Percentiles rank a stretch among this genome's conserved stretches.
These are phyloP conservation scores for Blastobotrys niveus DNA, from an alignment of 1,139 yeast genomes.

Conservation along the genomic window DNA sequence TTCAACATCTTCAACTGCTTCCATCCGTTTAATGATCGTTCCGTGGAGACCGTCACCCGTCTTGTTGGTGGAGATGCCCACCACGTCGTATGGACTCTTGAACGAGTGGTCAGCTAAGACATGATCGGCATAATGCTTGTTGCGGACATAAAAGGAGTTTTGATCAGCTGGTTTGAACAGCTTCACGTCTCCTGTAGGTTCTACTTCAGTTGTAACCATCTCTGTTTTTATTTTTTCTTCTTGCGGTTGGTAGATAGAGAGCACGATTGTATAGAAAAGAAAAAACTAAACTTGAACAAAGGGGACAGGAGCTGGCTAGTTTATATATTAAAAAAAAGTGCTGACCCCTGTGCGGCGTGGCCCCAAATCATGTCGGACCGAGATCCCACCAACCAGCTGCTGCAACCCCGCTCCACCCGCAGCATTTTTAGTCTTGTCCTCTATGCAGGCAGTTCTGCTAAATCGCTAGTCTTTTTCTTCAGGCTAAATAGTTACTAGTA, in stretches of 20 bases:
- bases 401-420: too few species aligned
- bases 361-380: too few species aligned
- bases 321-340: too few species aligned
- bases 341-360: too few species aligned
- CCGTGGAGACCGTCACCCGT: too few species aligned
- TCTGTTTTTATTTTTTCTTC: too few species aligned
- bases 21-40: not conserved
- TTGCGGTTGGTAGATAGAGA: not conserved
- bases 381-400: too few species aligned
- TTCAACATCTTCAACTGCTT: not conserved
- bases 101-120: conserved; percentile 3
- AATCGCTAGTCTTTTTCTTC: too few species aligned
- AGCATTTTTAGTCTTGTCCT: too few species aligned
- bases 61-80: not conserved
- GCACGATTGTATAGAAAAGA: not conserved
- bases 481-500: too few species aligned
- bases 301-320: not conserved
- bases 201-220: conserved; percentile 9
- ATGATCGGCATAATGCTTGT: conserved; percentile 8
- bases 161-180: conserved; percentile 12
- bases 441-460: too few species aligned
- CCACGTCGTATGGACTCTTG: conserved; percentile 7
- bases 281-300: not conserved
- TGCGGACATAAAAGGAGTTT: conserved; percentile 11
- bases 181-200: conserved; percentile 8